Evolutionary conservation across 768 basidiomycete genomes (phyloP), one percentile per base, ranked within the genome.

Genomic region (Psilocybe sp.): DNA sequence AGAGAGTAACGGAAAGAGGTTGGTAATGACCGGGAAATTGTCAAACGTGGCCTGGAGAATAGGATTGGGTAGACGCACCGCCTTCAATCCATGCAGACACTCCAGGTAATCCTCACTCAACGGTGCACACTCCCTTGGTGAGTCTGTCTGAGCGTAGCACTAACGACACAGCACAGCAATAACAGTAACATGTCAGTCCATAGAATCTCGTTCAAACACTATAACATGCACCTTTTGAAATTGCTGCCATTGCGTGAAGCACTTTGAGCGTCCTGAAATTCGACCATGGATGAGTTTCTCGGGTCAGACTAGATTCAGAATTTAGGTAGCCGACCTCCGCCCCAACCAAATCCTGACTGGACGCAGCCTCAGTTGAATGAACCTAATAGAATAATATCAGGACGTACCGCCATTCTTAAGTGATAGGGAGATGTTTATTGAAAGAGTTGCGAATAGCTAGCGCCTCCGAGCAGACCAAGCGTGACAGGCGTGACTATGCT

Each of bases 201-300:
- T 23, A 19, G 23, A 11, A 13, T 28, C 23, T 28, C 7, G 23
- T 10, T n/a, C 13, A 15, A 4, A 38, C 23, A 15, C 15, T 10
- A 16, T 34, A 47, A 42, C 41, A 46, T 61, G 20, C 50, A 86
- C 88, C 63, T 85, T 87, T 57, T 83, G 77, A 71, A 91, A 89
- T 67, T 94, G 90, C 62, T 94, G 92, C 92, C 93, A 96, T 71
- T 87, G 91, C 11, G 82, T 76, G 68, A 94, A 94, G 70, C 94
- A 97, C 61, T 90, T 80, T 53, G 89, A 82, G 56, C 82, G 83
- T 59, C 91, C 92, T 93, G 50, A 31, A 46, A 44, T 44, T 45
- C 33, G 18, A 47, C 32, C 13, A 50, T 20, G 14, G 32, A 39
- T n/a, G 38, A 37, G 36, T 49, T 46, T 34, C 47, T 40, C 31